A percentile compares a stretch with the other conserved stretches of the same genome.
These are phyloP conservation scores for Penicillium hesseltinei DNA, from an alignment of 2,329 filamentous ascomycete species.

Conservation along the genomic window DNA sequence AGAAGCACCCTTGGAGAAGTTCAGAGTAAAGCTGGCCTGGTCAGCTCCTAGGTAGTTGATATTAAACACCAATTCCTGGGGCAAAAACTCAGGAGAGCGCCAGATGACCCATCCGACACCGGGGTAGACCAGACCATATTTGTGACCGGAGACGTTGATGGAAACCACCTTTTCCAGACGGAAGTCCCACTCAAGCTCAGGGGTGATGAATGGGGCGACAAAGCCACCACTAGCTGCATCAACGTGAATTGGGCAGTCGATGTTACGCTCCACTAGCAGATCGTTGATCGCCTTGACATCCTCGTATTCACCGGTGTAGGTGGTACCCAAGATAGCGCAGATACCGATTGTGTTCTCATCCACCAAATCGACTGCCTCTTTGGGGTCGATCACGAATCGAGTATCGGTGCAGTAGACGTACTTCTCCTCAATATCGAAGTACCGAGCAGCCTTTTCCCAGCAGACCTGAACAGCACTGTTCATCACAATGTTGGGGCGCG, in stretches of 20 bases:
- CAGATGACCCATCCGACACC: conserved; percentile 94
- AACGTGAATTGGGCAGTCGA: conserved; percentile 87
- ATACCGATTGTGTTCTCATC: conserved; percentile 83
- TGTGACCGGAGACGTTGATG: conserved; percentile 94
- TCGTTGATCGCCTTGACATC: conserved; percentile 92
- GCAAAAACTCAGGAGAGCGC: conserved; percentile 78
- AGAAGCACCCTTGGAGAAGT: conserved; percentile 93
- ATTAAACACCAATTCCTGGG: conserved; percentile 94
- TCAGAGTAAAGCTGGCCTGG: conserved; percentile 92
- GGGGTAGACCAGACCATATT: conserved; percentile 77
- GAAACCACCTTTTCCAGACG: conserved; percentile 82
- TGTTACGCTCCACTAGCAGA: conserved; percentile 67
- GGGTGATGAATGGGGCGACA: conserved; percentile 85
- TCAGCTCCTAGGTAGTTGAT: conserved; percentile 98
- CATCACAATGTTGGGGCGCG: conserved; percentile 91
- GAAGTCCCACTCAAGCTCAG: conserved; percentile 88
- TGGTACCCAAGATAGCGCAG: conserved; percentile 85
- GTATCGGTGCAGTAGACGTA: conserved; percentile 63
- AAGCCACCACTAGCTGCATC: conserved; percentile 92
- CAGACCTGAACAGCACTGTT: conserved; percentile 93
- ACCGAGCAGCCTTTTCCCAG: conserved; percentile 89
- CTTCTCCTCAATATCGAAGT: conserved; percentile 92
- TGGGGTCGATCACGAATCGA: conserved; percentile 63
- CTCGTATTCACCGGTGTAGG: conserved; percentile 95
- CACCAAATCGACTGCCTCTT: conserved; percentile 59